Percentiles rank a stretch among this genome's conserved stretches.
These are phyloP conservation scores for Sicyos baderoa DNA, from an alignment of 306 rosid species.

Conservation along the genomic window DNA sequence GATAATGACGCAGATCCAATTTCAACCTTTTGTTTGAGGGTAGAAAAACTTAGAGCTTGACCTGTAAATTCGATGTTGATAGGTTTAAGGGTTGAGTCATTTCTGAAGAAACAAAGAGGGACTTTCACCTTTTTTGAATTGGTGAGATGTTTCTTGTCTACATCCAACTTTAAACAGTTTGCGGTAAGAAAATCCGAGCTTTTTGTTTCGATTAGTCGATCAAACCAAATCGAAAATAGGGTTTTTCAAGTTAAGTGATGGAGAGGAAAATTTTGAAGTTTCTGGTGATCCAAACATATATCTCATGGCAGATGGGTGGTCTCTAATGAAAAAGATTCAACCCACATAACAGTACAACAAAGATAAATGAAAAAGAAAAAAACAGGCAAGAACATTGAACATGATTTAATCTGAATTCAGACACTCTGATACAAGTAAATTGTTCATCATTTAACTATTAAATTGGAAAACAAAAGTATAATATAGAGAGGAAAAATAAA, in stretches of 20 bases:
- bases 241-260: too few relatives aligned
- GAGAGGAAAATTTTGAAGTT: not conserved
- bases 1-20: not conserved
- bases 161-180: not conserved
- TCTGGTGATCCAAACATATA: not conserved
- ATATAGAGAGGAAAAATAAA: conserved; percentile 31
- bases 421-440: conserved; percentile 53
- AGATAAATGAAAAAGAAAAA: not conserved
- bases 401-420: conserved; percentile 33
- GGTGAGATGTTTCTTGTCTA: not conserved
- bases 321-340: conserved; percentile 13
- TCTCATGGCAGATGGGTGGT: not conserved
- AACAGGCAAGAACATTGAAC: conserved; percentile 18
- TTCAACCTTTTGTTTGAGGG: too few relatives aligned
- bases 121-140: not conserved
- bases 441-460: conserved; percentile 49
- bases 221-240: not conserved
- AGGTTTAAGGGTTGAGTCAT: too few relatives aligned
- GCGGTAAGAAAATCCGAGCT: not conserved
- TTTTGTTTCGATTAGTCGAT: too few relatives aligned
- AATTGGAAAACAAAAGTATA: conserved; percentile 52
- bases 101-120: too few relatives aligned
- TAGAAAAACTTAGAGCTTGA: too few relatives aligned
- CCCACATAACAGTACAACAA: conserved; percentile 16
- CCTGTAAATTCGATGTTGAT: too few relatives aligned